phyloP scores from a whole-genome alignment of 1,284 basidiomycete species.

The Leccinum angustisporum region DNA sequence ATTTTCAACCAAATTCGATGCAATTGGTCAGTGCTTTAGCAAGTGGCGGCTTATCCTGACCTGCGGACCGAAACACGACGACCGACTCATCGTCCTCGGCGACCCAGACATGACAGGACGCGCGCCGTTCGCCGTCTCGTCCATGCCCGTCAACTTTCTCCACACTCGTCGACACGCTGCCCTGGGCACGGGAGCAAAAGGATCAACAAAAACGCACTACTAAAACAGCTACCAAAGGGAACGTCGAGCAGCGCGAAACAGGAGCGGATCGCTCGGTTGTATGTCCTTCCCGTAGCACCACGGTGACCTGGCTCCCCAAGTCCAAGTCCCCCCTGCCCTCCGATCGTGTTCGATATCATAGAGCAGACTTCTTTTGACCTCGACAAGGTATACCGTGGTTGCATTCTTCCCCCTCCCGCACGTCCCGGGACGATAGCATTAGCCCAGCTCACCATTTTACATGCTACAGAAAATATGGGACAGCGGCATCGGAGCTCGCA shows the following conservation, averaged over 20 bases:
- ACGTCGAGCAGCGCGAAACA: conserved; percentile 50
- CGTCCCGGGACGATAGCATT: not conserved
- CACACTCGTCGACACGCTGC: conserved; percentile 21
- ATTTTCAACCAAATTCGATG: too few species aligned
- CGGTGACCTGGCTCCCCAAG: not conserved
- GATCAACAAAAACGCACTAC: conserved; percentile 1
- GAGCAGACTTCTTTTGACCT: conserved; percentile 87
- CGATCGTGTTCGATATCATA: conserved; percentile 47
- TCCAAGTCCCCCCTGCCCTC: conserved; percentile 16
- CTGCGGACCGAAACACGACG: conserved; percentile 25
- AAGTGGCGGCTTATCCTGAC: conserved; percentile 65
- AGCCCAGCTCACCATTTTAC: conserved; percentile 10
- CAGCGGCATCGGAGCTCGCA: conserved; percentile 64
- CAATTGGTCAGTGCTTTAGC: too few species aligned
- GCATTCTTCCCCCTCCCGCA: not conserved
- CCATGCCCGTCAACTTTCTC: conserved; percentile 55
- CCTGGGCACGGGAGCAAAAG: not conserved
- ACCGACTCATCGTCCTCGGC: conserved; percentile 38
- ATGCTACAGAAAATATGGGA: conserved; percentile 85
- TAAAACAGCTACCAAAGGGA: not conserved
- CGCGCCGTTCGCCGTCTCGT: conserved; percentile 57
- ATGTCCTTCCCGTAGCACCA: conserved; percentile 38
- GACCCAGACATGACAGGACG: conserved; percentile 35
- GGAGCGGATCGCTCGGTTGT: conserved; percentile 60
- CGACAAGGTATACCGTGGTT: conserved; percentile 66